These are phyloP conservation scores for Heracleum sosnowskyi DNA, from an alignment of 129 eudicot genomes.

Conservation along the genomic window DNA sequence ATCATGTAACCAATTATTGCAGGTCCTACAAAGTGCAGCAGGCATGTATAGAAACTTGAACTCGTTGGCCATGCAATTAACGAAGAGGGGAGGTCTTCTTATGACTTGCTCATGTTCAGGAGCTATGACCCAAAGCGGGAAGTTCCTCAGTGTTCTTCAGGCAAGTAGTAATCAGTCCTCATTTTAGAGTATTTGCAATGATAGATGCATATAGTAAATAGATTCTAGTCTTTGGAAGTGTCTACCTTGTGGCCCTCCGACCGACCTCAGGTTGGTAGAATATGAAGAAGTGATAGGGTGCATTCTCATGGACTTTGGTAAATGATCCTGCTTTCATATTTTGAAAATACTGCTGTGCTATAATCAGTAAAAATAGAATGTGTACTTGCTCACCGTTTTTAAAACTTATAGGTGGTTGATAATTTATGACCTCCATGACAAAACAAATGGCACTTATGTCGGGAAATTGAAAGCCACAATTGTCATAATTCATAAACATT, in stretches of 20 bases:
- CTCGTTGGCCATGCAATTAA: constrained; percentile 76
- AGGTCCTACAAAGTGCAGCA: constrained; percentile 86
- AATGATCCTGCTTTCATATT: background rate
- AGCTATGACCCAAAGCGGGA: constrained; percentile 97
- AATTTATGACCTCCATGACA: background rate
- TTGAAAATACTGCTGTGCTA: background rate
- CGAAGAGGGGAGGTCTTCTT: constrained; percentile 42
- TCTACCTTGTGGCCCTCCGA: background rate
- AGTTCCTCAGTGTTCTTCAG: constrained; percentile 65
- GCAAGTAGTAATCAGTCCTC: constrained; percentile 24
- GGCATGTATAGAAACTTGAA: constrained; percentile 96
- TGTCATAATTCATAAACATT: background rate
- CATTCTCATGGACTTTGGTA: background rate
- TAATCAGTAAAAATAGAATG: no score
- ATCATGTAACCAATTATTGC: constrained; percentile 13
- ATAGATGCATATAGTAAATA: background rate
- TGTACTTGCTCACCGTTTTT: background rate
- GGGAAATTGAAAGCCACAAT: background rate
- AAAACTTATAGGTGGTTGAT: no score
- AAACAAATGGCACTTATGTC: background rate
- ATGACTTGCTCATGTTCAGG: constrained; percentile 99
- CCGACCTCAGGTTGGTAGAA: background rate
- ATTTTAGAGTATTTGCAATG: background rate
- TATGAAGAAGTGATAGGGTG: background rate
- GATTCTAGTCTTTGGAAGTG: background rate